A percentile compares a stretch with the other conserved stretches of the same genome.
These are phyloP conservation scores for Penstemon davidsonii DNA, from an alignment of 257 asterid genomes.

Conservation along the genomic window DNA sequence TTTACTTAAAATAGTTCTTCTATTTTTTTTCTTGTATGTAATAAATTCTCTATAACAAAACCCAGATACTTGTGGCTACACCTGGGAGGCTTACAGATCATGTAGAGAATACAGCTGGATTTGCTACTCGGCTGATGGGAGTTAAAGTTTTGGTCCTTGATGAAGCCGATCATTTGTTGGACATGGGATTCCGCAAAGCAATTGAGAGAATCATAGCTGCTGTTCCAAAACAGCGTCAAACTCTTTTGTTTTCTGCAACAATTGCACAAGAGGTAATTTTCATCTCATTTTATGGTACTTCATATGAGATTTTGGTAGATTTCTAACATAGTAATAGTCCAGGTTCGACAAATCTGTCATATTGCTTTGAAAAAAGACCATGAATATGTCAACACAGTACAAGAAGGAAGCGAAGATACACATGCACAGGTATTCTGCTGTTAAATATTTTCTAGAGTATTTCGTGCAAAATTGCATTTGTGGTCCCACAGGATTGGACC, in stretches of 20 bases:
- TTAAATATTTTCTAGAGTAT: constrained; percentile 2
- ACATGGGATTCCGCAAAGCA: constrained; percentile 97
- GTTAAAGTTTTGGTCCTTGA: constrained; percentile 89
- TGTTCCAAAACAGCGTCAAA: constrained; percentile 94
- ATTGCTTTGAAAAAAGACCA: constrained; percentile 91
- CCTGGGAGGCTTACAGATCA: constrained; percentile 98
- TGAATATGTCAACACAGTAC: constrained; percentile 81
- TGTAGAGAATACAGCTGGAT: constrained; percentile 90
- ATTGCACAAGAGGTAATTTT: constrained; percentile 76
- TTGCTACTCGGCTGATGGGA: constrained; percentile 93
- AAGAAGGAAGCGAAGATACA: constrained; percentile 96
- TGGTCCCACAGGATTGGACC: neutral
- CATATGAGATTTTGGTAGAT: constrained; percentile 18
- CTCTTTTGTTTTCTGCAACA: constrained; percentile 96
- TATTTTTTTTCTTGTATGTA: neutral
- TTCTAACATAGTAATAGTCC: constrained; percentile 28
- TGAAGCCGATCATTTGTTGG: constrained; percentile 96
- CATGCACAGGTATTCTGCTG: constrained; percentile 65
- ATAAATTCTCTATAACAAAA: constrained; percentile 25
- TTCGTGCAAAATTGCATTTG: neutral
- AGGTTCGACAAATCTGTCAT: constrained; percentile 95
- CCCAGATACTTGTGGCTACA: constrained; percentile 95
- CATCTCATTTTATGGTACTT: constrained; percentile 1
- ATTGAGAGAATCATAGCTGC: constrained; percentile 89
- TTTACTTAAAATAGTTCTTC: neutral